Percentiles rank a stretch among this genome's conserved stretches.
phyloP scores from a whole-genome alignment of 441 rosid species.

The Adansonia grandidieri region DNA sequence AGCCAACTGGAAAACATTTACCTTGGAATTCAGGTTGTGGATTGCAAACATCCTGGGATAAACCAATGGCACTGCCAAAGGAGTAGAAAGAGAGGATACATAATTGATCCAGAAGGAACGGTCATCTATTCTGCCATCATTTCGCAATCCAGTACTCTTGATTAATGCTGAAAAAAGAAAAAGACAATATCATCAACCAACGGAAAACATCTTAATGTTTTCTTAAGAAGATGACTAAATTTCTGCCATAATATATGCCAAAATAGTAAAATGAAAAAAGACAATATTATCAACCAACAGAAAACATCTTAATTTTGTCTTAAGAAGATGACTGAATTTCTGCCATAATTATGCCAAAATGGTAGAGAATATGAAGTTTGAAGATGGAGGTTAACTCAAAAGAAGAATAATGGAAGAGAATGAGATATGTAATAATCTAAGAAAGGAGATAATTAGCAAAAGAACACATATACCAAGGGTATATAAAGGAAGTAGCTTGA shows the following conservation, averaged over 20 bases:
- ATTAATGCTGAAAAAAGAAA: slow-evolving; percentile 59
- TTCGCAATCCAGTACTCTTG: slow-evolving; percentile 75
- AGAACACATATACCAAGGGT: slow-evolving; percentile 64
- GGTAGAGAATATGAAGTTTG: background rate
- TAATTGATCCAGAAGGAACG: slow-evolving; percentile 84
- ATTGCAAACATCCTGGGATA: slow-evolving; percentile 91
- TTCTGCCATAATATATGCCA: background rate
- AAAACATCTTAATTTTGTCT: background rate
- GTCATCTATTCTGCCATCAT: slow-evolving; percentile 90
- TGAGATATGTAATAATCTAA: background rate
- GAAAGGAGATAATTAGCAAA: slow-evolving; percentile 2
- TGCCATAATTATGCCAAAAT: background rate
- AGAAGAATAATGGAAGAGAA: background rate
- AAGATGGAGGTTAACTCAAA: slow-evolving; percentile 10
- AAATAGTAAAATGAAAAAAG: background rate
- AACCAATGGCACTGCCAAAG: slow-evolving; percentile 81
- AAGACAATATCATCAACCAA: slow-evolving; percentile 16
- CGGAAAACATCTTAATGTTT: background rate
- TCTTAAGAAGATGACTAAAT: background rate
- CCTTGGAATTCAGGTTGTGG: slow-evolving; percentile 80
- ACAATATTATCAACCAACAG: slow-evolving; percentile 5
- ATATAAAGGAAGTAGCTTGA: slow-evolving; percentile 92
- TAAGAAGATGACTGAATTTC: background rate
- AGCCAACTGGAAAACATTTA: slow-evolving; percentile 28
- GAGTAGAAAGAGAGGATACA: slow-evolving; percentile 74